Evolutionary conservation across 495 filamentous ascomycete species (phyloP), one percentile per base, ranked within the genome.

Genomic region (Apiosordaria backusii): DNA sequence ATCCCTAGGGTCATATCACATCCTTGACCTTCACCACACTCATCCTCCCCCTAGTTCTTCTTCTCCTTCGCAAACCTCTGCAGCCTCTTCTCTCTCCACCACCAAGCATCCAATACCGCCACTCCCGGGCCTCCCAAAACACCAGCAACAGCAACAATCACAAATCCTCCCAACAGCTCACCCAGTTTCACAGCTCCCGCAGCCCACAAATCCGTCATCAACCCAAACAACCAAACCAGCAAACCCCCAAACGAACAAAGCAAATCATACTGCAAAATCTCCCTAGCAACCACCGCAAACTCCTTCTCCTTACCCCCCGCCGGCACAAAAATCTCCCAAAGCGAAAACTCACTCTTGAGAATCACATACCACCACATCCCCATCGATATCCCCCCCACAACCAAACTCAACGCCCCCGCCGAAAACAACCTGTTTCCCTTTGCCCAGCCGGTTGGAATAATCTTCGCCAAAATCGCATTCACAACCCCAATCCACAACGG

Each of bases 31-130:
- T 55, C 16, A 21, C n/a, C 16, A 24, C 24, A 9, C 21, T 23
- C 22, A 16, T 1, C 23, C 22, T 24, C 4, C 5, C 21, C 21
- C n/a, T 19, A 26, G 4, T 15, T 19, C 55, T 26, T 26, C 55
- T 26, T 25, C 57, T 59, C 24, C 22, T 7, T 15, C 10, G 35
- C 35, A 45, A 45, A 13, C 35, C 35, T 45, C 35, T 13, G 9
- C 57, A 59, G 26, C 57, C 24, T 59, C 25, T 27, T 59, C 24
- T 59, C 21, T 23, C 52, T 55, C 52, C 52, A 55, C 52, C 52
- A 55, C 52, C 52, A 55, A 21, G n/a, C 52, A 23, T 55, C 22
- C 22, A 55, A n/a, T n/a, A 55, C n/a, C 4, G 52, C 52, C 19
- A 55, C 52, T 6, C 52, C 52, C 10, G 52, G 52, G 4, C 52